Conservation (phyloP, 2,329 filamentous ascomycete species). For the Fusarium pseudonygamai region DNA sequence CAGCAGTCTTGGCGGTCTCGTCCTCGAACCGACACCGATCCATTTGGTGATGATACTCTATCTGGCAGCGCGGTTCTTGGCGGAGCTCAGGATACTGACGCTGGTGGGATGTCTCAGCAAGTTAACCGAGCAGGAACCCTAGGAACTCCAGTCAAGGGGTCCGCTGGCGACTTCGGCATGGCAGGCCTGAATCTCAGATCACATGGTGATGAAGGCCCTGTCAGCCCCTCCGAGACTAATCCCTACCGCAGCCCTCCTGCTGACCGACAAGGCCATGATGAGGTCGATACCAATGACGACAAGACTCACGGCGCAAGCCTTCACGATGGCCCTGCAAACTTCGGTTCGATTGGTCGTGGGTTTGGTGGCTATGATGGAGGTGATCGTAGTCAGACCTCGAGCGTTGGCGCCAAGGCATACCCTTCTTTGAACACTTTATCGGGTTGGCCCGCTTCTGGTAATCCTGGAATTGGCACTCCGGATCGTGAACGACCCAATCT, state of each 20-base stretch:
- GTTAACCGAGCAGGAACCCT: constrained; percentile 53
- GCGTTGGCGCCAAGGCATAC: constrained; percentile 81
- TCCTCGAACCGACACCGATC: constrained; percentile 77
- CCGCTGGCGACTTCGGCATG: constrained; percentile 70
- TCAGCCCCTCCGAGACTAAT: constrained; percentile 95
- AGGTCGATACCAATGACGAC: constrained; percentile 63
- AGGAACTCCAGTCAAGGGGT: constrained; percentile 65
- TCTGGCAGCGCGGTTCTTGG: constrained; percentile 78
- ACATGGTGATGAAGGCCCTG: constrained; percentile 72
- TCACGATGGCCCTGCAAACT: constrained; percentile 56
- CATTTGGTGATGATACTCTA: constrained; percentile 73
- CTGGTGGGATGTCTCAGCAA: constrained; percentile 40
- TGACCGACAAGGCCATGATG: constrained; percentile 74
- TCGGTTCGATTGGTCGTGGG: constrained; percentile 64
- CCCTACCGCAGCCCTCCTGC: constrained; percentile 92
- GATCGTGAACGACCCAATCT: constrained; percentile 70
- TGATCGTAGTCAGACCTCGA: constrained; percentile 93
- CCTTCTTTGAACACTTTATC: constrained; percentile 67
- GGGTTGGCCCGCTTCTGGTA: constrained; percentile 68
- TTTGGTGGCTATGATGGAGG: constrained; percentile 72
- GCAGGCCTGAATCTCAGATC: constrained; percentile 66
- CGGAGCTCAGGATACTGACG: constrained; percentile 76
- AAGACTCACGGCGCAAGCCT: constrained; percentile 55
- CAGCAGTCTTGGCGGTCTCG: constrained; percentile 66
- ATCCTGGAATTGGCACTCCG: constrained; percentile 70